Conservation (phyloP, 2,329 filamentous ascomycete genomes). For the Pseudocercospora cruenta region DNA sequence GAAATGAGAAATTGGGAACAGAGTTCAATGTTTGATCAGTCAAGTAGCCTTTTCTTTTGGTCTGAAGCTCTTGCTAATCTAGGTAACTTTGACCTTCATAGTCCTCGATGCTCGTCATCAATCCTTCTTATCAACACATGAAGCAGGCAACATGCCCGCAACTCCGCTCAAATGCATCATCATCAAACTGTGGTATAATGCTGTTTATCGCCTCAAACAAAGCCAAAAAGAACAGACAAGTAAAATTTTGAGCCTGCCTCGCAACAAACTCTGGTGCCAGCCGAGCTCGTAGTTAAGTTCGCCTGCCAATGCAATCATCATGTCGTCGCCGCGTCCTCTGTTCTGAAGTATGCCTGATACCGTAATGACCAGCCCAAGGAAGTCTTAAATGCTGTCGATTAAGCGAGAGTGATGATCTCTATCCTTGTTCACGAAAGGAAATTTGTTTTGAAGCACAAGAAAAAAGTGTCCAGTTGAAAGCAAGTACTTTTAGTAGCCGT, state of each 20-base stretch:
- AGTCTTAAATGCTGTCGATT: constrained; percentile 3
- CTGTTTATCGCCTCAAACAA: not conserved
- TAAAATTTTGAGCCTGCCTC: not conserved
- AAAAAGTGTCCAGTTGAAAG: constrained; percentile 10
- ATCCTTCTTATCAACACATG: not conserved
- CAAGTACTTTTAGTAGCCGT: constrained; percentile 24
- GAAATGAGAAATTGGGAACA: not conserved
- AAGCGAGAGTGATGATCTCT: constrained; percentile 8
- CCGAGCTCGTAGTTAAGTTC: constrained; percentile 17
- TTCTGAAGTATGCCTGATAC: constrained; percentile 11
- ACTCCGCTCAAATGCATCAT: constrained; percentile 20
- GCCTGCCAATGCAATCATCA: constrained; percentile 7
- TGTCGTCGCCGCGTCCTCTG: constrained; percentile 11
- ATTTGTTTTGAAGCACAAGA: no score
- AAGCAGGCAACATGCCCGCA: constrained; percentile 4
- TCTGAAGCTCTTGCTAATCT: constrained; percentile 1
- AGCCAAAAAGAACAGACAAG: not conserved
- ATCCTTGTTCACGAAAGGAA: constrained; percentile 16
- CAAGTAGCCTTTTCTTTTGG: not conserved
- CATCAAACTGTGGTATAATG: constrained; percentile 21
- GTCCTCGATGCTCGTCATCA: not conserved
- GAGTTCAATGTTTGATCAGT: not conserved
- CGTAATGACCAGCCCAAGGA: constrained; percentile 4
- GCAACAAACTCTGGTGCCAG: constrained; percentile 12
- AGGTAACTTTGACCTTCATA: not conserved